These are phyloP conservation scores for Erodium chrysanthum DNA, from an alignment of 441 rosid species.

Conservation along the genomic window DNA sequence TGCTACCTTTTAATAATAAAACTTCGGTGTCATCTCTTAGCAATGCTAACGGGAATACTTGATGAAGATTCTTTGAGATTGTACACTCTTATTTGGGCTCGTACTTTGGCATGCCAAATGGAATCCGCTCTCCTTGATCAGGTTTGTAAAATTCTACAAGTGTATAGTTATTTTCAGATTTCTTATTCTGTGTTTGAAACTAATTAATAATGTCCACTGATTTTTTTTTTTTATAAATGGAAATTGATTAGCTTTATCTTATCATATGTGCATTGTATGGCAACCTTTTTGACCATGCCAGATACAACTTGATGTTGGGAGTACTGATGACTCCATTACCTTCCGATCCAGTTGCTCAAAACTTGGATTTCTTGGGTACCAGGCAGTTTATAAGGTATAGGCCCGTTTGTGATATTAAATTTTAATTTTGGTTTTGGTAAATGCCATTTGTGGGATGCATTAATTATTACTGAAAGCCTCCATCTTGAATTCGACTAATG, in stretches of 20 bases:
- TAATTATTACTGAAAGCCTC: neutral
- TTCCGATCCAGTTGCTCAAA: slow-evolving; percentile 67
- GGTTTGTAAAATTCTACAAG: slow-evolving; percentile 32
- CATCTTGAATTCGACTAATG: neutral
- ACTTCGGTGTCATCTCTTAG: slow-evolving; percentile 34
- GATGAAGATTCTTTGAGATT: slow-evolving; percentile 86
- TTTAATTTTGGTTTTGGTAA: slow-evolving; percentile 8
- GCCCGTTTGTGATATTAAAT: neutral
- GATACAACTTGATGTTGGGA: slow-evolving; percentile 70
- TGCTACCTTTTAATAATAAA: slow-evolving; percentile 9
- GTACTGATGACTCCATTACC: slow-evolving; percentile 43
- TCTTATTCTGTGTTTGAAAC: neutral
- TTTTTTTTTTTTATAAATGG: neutral
- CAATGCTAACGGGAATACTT: slow-evolving; percentile 52
- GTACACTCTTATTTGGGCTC: slow-evolving; percentile 85
- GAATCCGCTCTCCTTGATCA: slow-evolving; percentile 60
- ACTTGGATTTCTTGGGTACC: slow-evolving; percentile 69
- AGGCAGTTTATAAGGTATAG: slow-evolving; percentile 71
- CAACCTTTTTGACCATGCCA: slow-evolving; percentile 23
- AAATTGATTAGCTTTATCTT: neutral
- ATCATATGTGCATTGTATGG: slow-evolving; percentile 10
- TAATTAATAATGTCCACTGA: neutral
- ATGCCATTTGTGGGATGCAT: neutral
- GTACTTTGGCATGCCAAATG: slow-evolving; percentile 92
- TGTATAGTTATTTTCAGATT: neutral